Percentiles rank a stretch among this genome's conserved stretches.
phyloP scores from a whole-genome alignment of 2,329 filamentous ascomycete species.

The Colletotrichum tabaci region DNA sequence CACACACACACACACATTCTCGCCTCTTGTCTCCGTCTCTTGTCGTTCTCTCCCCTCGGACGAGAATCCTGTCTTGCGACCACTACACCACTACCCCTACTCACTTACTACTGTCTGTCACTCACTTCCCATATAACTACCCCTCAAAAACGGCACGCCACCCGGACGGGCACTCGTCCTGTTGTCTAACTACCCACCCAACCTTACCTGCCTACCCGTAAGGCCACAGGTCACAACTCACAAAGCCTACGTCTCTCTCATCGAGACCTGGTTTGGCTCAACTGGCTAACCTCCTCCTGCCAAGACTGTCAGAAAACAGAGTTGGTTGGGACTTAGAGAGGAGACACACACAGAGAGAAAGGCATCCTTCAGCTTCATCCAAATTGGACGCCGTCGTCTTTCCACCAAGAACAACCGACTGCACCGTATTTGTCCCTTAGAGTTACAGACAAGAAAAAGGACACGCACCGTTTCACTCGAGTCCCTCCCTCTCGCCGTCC shows the following conservation, averaged over 20 bases:
- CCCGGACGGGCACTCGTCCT: conserved; percentile 4
- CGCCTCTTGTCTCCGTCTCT: too few species aligned
- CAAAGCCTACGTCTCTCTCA: neutral
- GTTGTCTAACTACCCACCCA: neutral
- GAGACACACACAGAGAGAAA: neutral
- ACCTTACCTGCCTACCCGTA: neutral
- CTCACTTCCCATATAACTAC: conserved; percentile 2
- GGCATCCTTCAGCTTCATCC: neutral
- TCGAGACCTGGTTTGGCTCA: neutral
- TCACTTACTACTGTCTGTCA: too few species aligned
- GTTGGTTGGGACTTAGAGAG: neutral
- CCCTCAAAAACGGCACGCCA: conserved; percentile 31
- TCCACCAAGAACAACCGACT: neutral
- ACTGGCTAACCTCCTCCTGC: conserved; percentile 7
- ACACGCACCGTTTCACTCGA: neutral
- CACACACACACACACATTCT: too few species aligned
- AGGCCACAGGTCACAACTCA: neutral
- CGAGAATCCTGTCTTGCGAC: conserved; percentile 8
- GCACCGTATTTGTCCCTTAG: neutral
- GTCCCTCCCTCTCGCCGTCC: neutral
- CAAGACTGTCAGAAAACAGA: neutral
- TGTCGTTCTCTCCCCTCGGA: neutral
- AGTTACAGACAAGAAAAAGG: neutral
- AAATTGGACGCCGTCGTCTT: neutral
- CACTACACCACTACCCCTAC: neutral